A percentile compares a stretch with the other conserved stretches of the same genome.
Evolutionary conservation across 116 monocot genomes (phyloP).

Genomic region (Cymodocea nodosa): DNA sequence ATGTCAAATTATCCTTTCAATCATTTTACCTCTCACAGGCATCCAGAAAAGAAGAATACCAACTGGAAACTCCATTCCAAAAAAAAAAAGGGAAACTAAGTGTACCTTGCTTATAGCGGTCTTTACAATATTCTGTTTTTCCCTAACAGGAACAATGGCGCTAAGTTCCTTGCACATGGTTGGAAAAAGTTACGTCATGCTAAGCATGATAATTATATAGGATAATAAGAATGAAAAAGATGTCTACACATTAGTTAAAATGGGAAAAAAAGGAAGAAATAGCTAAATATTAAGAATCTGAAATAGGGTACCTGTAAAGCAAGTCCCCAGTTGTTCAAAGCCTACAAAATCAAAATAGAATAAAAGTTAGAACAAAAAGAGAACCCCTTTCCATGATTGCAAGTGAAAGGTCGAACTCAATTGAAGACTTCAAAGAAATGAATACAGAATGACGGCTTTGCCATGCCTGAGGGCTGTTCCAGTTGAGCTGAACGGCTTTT

Average conservation of each 20-base stretch:
- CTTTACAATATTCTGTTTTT: slow-evolving; percentile 83
- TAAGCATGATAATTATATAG: neutral
- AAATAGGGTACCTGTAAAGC: slow-evolving; percentile 63
- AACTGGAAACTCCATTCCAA: neutral
- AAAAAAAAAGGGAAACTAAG: neutral
- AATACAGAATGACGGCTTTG: neutral
- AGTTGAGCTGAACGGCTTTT: slow-evolving; percentile 90
- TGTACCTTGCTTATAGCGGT: slow-evolving; percentile 94
- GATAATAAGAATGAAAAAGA: neutral
- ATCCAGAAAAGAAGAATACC: neutral
- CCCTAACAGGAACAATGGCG: slow-evolving; percentile 91
- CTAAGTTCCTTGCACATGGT: slow-evolving; percentile 65
- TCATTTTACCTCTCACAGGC: neutral
- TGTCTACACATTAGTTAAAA: neutral
- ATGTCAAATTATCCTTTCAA: neutral
- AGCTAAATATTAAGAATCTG: neutral
- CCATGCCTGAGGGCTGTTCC: slow-evolving; percentile 96
- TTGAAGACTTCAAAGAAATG: too few relatives aligned
- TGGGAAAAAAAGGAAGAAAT: too few relatives aligned
- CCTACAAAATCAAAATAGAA: slow-evolving; percentile 19
- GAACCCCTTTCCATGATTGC: too few relatives aligned
- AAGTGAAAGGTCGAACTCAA: too few relatives aligned
- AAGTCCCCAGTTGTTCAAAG: slow-evolving; percentile 99
- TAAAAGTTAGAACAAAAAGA: neutral
- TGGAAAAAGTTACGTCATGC: neutral